Evolutionary conservation across 2,329 filamentous ascomycete species (phyloP), one percentile per base, ranked within the genome.

Genomic region (Fusarium sp.): DNA sequence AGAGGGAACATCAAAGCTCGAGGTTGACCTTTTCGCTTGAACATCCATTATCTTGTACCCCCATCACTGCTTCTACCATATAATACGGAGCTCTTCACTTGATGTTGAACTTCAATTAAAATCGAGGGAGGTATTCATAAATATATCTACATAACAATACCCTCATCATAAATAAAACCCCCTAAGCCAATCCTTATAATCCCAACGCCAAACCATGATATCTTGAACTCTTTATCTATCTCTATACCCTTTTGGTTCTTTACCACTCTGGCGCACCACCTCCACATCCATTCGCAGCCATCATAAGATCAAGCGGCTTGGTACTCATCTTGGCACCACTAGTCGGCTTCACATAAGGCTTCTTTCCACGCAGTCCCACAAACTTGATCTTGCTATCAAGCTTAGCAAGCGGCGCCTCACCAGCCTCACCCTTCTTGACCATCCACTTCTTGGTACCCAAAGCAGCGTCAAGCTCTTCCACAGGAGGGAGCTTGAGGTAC

Each of bases 391-490:
- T 83, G 60, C 72, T 75, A 53, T 87, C 85, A 33, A 87, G 77
- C 73, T 83, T 82, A 20, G 77, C 80, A 53, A 84, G 81, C 39
- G 78, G 80, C 10, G 68, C 71, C 56, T 75, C 73, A 10, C 79
- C 80, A 29, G 80, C 78, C 79, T 96, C 93, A 3, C 86, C 91
- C 79, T 91, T 91, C 81, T 86, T 91, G 20, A 97, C 89, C 80
- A 87, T 92, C 89, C 92, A 97, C 80, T 88, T 91, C 73, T 85
- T 84, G 1, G 93, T 97, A 0, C 93, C 93, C 28, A 97, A 82
- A 57, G 93, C 87, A 2, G 85, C 86, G 77, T 97, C 94, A 43
- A 97, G 83, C 81, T 97, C 94, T 54, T 91, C 90, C 0, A 94
- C 86, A 0, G 93, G 91, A 21, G 94, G 94, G 28, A 97, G 83